Evolutionary conservation across 306 rosid species (phyloP).

Genomic region (Rosa rugosa): DNA sequence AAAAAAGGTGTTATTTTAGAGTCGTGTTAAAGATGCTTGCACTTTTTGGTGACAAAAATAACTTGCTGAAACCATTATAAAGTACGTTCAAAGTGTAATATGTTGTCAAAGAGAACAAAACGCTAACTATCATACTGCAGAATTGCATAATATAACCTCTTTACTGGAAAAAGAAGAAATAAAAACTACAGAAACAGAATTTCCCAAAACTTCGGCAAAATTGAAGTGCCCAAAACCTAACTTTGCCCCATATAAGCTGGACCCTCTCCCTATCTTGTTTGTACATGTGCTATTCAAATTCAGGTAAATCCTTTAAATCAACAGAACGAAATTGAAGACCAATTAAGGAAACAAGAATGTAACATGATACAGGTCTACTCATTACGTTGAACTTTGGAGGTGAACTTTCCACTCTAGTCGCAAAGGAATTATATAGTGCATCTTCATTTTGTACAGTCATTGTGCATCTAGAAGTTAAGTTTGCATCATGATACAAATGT

Average conservation of each 20-base stretch:
- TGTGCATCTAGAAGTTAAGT: conserved; percentile 7
- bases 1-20: not conserved
- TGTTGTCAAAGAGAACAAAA: not conserved
- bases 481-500: not conserved
- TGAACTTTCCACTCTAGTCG: not conserved
- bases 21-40: not conserved
- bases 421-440: not conserved
- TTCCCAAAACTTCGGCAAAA: not conserved
- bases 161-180: not conserved
- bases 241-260: conserved; percentile 1
- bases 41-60: not conserved
- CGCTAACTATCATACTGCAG: not conserved
- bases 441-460: not conserved
- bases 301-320: not conserved
- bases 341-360: not conserved
- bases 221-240: not conserved
- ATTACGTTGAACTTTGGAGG: not conserved
- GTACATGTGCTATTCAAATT: not conserved
- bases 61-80: not conserved
- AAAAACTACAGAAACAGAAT: not conserved
- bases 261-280: not conserved
- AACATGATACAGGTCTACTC: not conserved
- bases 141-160: not conserved
- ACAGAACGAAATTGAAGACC: not conserved
- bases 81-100: not conserved